These are phyloP conservation scores for Magnolia changhungtana DNA, from an alignment of 164 flowering plant genomes.

Conservation along the genomic window DNA sequence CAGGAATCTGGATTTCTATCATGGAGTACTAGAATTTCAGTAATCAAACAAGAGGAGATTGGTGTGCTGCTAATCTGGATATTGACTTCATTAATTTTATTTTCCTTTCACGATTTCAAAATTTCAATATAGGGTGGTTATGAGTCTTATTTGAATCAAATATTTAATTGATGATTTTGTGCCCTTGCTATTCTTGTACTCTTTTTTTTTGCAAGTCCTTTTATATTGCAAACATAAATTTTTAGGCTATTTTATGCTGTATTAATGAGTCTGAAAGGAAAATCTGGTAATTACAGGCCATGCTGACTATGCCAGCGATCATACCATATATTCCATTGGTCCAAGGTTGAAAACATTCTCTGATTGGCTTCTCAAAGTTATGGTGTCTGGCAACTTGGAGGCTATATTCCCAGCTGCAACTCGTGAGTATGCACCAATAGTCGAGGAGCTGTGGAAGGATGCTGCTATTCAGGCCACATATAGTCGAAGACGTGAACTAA, in stretches of 20 bases:
- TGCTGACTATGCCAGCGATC: conserved; percentile 20
- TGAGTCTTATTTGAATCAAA: too few relatives aligned
- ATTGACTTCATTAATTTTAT: too few relatives aligned
- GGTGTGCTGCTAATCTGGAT: too few relatives aligned
- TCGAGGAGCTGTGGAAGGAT: conserved; percentile 87
- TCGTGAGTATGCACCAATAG: conserved; percentile 92
- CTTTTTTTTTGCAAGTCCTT: too few relatives aligned
- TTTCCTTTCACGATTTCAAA: too few relatives aligned
- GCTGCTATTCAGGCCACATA: conserved; percentile 83
- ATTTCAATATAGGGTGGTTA: too few relatives aligned
- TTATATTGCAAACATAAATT: not conserved
- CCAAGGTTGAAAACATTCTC: conserved; percentile 78
- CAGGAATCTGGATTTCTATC: too few relatives aligned
- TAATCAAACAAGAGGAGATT: too few relatives aligned
- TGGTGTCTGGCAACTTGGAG: conserved; percentile 84
- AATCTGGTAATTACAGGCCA: conserved; percentile 32
- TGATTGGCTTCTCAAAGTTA: conserved; percentile 87
- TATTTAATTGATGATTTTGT: too few relatives aligned
- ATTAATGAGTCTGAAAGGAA: not conserved
- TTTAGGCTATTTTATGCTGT: not conserved
- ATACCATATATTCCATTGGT: conserved; percentile 53
- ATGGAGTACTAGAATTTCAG: too few relatives aligned
- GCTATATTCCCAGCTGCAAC: conserved; percentile 90
- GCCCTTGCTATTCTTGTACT: too few relatives aligned
- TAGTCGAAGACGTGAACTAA: conserved; percentile 67